Evolutionary conservation across 2,329 filamentous ascomycete genomes (phyloP), one percentile per base, ranked within the genome.

Genomic region (Daldinia eschscholtzii): DNA sequence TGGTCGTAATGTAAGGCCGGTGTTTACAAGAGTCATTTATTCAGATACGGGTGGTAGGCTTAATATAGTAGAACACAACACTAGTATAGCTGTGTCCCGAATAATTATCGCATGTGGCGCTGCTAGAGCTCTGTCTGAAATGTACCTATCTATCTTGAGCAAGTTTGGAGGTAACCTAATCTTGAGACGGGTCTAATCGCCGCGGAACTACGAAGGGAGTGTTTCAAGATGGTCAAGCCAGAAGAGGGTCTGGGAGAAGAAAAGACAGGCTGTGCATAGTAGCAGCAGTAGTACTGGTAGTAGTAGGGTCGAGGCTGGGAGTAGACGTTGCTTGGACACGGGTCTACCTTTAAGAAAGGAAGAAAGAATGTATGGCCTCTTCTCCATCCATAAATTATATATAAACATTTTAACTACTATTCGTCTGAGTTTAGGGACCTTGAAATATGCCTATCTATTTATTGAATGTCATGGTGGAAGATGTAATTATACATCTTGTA

Each of bases 341-440:
- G 37, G 28, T 52, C 61, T 58, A 59, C 56, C 57, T 55, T 53
- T 48, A 52, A 33, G 15, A n/a, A 15, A 30, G 23, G 7, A 33
- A 33, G 46, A 52, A 62, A 71, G 68, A 68, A 69, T 71, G 65
- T 55, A 66, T 61, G 57, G 63, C 57, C 57, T 64, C 65, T 71
- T 64, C 62, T 68, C 61, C 56, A 66, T 64, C 68, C 64, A 64
- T n/a, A 41, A 48, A 53, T 41, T 42, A 63, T 33, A 66, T 61
- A 59, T 42, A 33, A 3, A 42, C n/a, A 18, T 52, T 50, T 52
- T 52, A 52, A 52, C 44, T 48, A 28, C 5, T 48, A 6, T 20
- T 18, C 6, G 15, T 12, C 23, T 48, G 13, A 48, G 12, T 13
- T 6, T 13, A 3, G 10, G 13, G 26, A 1, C 23, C 6, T n/a